phyloP scores from a whole-genome alignment of 2,329 filamentous ascomycete genomes.

The Paraphoma sp. region DNA sequence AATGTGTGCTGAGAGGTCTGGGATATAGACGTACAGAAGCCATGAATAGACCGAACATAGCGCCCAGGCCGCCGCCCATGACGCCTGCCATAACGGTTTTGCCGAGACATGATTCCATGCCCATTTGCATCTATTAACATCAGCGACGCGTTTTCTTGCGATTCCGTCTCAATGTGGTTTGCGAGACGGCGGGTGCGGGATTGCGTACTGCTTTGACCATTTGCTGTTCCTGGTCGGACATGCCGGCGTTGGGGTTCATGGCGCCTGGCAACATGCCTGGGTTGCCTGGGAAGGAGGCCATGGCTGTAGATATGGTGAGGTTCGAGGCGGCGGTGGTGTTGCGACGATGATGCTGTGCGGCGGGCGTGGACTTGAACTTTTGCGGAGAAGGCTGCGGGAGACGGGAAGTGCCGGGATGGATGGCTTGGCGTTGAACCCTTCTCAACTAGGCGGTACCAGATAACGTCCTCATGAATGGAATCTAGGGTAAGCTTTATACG shows the following conservation, averaged over 20 bases:
- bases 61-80: conserved; percentile 93
- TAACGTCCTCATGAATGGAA: too few species aligned
- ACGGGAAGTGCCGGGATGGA: conserved; percentile 32
- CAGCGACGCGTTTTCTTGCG: conserved; percentile 5
- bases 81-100: conserved; percentile 90
- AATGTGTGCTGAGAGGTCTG: not conserved
- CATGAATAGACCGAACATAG: conserved; percentile 97
- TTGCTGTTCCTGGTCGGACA: conserved; percentile 54
- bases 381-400: conserved; percentile 45
- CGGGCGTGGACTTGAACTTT: conserved; percentile 24
- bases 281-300: conserved; percentile 40
- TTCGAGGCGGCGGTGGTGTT: conserved; percentile 15
- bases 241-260: conserved; percentile 45
- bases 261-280: conserved; percentile 29
- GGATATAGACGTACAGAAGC: conserved; percentile 72
- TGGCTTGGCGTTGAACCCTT: conserved; percentile 1
- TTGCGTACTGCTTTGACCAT: conserved; percentile 55
- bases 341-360: conserved; percentile 2
- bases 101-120: conserved; percentile 90
- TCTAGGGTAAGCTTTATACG: too few species aligned
- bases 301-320: conserved; percentile 14
- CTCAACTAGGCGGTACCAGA: too few species aligned
- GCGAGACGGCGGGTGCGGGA: too few species aligned
- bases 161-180: too few species aligned
- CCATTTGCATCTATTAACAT: conserved; percentile 70